Conservation (phyloP, 495 filamentous ascomycete species). For the Talaromyces stipitatus region DNA sequence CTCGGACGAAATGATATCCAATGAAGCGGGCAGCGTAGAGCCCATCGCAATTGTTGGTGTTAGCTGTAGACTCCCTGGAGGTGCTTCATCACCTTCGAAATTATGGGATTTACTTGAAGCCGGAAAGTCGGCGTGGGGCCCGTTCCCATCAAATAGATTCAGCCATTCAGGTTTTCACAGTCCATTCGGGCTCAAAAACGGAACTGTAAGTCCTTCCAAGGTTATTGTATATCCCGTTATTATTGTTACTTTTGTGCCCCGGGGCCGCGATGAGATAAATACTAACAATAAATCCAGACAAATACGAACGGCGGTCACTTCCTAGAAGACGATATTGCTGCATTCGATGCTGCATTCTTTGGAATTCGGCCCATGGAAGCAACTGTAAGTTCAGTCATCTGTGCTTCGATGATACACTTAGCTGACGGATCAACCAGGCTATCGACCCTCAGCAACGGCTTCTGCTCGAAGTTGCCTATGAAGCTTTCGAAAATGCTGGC, state of each 20-base stretch:
- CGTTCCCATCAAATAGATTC: slow-evolving; percentile 45
- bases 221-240: no score
- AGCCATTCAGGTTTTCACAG: slow-evolving; percentile 48
- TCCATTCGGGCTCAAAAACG: slow-evolving; percentile 27
- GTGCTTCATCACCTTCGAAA: slow-evolving; percentile 13
- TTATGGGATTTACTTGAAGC: slow-evolving; percentile 21
- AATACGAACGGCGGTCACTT: slow-evolving; percentile 28
- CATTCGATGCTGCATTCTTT: slow-evolving; percentile 55
- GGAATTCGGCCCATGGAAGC: slow-evolving; percentile 49
- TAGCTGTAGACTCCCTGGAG: slow-evolving; percentile 38
- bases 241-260: no score
- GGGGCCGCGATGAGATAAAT: not conserved
- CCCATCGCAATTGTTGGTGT: slow-evolving; percentile 24
- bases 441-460: slow-evolving; percentile 55
- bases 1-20: not conserved
- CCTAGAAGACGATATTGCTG: slow-evolving; percentile 43
- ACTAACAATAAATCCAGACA: not conserved
- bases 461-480: slow-evolving; percentile 40
- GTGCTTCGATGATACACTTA: not conserved
- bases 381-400: slow-evolving; percentile 14
- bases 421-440: slow-evolving; percentile 11
- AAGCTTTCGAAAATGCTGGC: slow-evolving; percentile 15
- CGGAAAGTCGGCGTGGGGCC: slow-evolving; percentile 40
- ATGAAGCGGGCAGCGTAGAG: slow-evolving; percentile 12
- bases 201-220: slow-evolving; percentile 1